Base-by-base conservation (phyloP, 768 basidiomycete species). In the Suillus ampliporus region DNA sequence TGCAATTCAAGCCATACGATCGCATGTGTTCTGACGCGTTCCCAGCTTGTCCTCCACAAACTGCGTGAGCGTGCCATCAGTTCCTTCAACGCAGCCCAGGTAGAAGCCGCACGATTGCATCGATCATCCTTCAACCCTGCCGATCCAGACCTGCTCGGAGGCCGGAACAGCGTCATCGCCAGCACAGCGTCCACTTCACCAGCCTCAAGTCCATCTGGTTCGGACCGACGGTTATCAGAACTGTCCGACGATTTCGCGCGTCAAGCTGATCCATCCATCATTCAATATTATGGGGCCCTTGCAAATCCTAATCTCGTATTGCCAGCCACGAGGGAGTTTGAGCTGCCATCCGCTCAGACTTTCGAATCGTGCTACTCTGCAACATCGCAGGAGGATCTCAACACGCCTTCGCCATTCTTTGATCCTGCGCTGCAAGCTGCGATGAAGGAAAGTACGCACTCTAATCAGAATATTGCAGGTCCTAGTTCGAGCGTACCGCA, bases 31-130 rank as follows among this genome's bases (percentile, higher is more conserved):
- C 44, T 43, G 53, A 69, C 9, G 14, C 43, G 63, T 44, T 60
- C 40, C 9, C 58, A 82, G 82, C 65, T 68, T 21, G 78, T 78
- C 40, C 74, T 84, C 8, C 73, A 76, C 53, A 77, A 74, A 57
- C 74, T 84, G 13, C 69, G 65, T 17, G 66, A 71, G 34, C 77
- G 82, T 14, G 82, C 82, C 2, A 67, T 71, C 17, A 51, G 67
- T 8, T 64, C 77, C 8, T 79, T 76, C 57, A 56, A 67, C 9
- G 67, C 74, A 2, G 76, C 68, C 44, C 73, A 65, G 34, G 69
- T 66, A 14, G 75, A 60, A 15, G 15, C 28, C 40, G 9, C 31
- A 11, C 34, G 54, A 58, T 31, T 23, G 14, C 11, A 28, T 41
- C 11, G 15, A 10, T 28, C 52, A 31, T 51, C 60, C 28, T 13